Conservation (phyloP, 495 filamentous ascomycete species). For the Lepraria neglecta region DNA sequence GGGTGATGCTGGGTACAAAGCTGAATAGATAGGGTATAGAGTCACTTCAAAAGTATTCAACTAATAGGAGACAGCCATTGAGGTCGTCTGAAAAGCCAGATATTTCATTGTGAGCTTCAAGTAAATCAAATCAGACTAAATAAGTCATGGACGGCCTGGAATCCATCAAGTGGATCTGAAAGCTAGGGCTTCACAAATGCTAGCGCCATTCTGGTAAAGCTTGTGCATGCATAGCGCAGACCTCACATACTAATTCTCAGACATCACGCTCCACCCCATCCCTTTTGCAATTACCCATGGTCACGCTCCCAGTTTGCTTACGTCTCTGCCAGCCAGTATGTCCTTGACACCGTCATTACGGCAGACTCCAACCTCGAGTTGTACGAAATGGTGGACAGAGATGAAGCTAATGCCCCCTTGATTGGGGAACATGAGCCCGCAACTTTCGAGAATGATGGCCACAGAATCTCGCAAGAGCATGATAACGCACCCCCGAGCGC, state of each 20-base stretch:
- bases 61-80: too few relatives aligned
- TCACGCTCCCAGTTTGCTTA: too few relatives aligned
- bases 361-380: conserved; percentile 8
- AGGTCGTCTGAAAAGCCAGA: too few relatives aligned
- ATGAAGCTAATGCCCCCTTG: conserved; percentile 22
- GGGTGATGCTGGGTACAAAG: conserved; percentile 47
- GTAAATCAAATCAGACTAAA: too few relatives aligned
- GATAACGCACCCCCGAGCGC: conserved; percentile 10
- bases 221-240: too few relatives aligned
- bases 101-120: not conserved
- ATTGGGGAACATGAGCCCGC: conserved; percentile 9
- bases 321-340: not conserved
- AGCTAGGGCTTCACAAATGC: too few relatives aligned
- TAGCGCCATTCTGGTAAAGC: too few relatives aligned
- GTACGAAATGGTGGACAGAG: conserved; percentile 18
- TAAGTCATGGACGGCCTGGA: too few relatives aligned
- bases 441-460: not conserved
- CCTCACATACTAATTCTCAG: too few relatives aligned
- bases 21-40: not conserved
- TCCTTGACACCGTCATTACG: conserved; percentile 3
- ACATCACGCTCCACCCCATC: too few relatives aligned
- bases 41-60: not conserved
- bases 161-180: too few relatives aligned
- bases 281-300: too few relatives aligned
- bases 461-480: conserved; percentile 1